These are phyloP conservation scores for Solanum gracilifrons DNA, from an alignment of 257 asterid genomes.

Conservation along the genomic window DNA sequence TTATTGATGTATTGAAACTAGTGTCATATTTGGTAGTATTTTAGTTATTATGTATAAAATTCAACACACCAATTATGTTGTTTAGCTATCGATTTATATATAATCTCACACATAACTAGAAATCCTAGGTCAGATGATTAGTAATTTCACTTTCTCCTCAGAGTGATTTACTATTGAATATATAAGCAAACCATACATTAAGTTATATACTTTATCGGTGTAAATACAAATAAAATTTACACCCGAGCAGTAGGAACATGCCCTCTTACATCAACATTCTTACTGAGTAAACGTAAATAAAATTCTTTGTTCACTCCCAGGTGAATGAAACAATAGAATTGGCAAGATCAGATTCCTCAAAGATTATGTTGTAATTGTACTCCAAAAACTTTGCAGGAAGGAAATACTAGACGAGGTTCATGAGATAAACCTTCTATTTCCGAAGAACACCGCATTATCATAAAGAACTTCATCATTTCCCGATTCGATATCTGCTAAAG, in stretches of 20 bases:
- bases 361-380: conserved; percentile 24
- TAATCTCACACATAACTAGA: no score
- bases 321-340: conserved; percentile 71
- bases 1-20: no score
- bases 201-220: no score
- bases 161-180: no score
- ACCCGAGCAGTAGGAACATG: neutral
- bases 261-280: neutral
- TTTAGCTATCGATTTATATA: no score
- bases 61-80: neutral
- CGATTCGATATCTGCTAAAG: no score
- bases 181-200: no score
- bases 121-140: no score
- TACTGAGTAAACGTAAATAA: neutral
- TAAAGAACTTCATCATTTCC: neutral
- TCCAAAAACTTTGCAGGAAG: conserved; percentile 28
- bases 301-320: conserved; percentile 37
- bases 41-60: neutral
- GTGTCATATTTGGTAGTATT: neutral
- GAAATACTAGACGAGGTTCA: no score
- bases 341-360: conserved; percentile 69
- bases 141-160: no score
- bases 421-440: no score
- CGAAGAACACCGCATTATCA: no score
- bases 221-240: neutral